phyloP scores from a whole-genome alignment of 116 monocot species.

The Cymodocea nodosa region DNA sequence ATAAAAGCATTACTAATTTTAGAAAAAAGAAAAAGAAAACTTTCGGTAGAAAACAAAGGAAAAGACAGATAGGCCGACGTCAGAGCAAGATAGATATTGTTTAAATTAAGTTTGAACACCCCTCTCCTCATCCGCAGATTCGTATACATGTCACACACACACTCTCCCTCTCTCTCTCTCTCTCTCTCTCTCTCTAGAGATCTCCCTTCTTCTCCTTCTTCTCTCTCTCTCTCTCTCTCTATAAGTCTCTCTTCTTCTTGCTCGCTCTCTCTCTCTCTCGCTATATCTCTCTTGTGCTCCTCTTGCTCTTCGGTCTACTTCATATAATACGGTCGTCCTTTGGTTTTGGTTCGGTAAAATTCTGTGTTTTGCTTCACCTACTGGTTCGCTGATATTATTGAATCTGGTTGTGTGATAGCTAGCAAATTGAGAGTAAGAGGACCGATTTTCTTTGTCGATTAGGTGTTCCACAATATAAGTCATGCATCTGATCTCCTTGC shows the following conservation, averaged over 20 bases:
- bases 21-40: no score
- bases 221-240: not conserved
- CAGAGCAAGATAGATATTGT: not conserved
- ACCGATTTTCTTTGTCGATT: no score
- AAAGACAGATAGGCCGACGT: conserved; percentile 12
- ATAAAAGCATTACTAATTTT: no score
- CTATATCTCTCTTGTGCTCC: not conserved
- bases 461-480: no score
- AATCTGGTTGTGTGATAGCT: not conserved
- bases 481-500: no score
- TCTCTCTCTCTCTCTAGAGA: not conserved
- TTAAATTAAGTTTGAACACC: not conserved
- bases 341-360: not conserved
- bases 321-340: not conserved
- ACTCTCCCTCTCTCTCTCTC: conserved; percentile 13
- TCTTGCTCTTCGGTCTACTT: not conserved
- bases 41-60: conserved; percentile 2
- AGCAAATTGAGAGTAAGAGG: no score
- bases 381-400: not conserved
- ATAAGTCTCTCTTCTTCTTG: not conserved
- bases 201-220: no score
- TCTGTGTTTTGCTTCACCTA: no score
- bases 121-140: not conserved
- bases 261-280: not conserved
- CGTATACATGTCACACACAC: not conserved